Percentiles rank a stretch among this genome's conserved stretches.
Evolutionary conservation across 2,329 filamentous ascomycete species (phyloP).

Genomic region (Myriosclerotinia scirpicola): DNA sequence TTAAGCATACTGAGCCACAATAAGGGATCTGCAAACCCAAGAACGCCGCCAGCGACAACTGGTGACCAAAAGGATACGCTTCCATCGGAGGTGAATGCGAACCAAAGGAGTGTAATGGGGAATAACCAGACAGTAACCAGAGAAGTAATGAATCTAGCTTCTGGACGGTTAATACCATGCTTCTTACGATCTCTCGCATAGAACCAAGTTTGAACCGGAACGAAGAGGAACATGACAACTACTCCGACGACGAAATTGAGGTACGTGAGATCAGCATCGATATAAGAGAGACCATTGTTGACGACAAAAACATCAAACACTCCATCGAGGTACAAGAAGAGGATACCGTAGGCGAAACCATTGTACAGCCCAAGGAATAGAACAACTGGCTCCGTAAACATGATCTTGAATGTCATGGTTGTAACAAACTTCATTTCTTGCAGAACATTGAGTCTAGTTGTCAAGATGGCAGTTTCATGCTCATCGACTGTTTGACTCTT

Average conservation of each 20-base stretch:
- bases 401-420: slow-evolving; percentile 47
- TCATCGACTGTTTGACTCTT: slow-evolving; percentile 39
- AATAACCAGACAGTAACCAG: slow-evolving; percentile 47
- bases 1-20: slow-evolving; percentile 48
- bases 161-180: slow-evolving; percentile 43
- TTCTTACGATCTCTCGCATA: slow-evolving; percentile 43
- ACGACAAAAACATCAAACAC: slow-evolving; percentile 47
- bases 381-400: slow-evolving; percentile 47
- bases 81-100: slow-evolving; percentile 46
- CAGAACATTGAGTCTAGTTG: slow-evolving; percentile 42
- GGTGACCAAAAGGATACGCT: slow-evolving; percentile 45
- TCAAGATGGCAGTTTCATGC: slow-evolving; percentile 40
- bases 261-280: slow-evolving; percentile 45
- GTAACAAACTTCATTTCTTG: slow-evolving; percentile 45
- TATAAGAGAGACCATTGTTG: slow-evolving; percentile 45
- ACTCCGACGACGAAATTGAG: slow-evolving; percentile 48
- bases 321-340: slow-evolving; percentile 47
- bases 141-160: slow-evolving; percentile 46
- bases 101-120: slow-evolving; percentile 46
- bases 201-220: slow-evolving; percentile 47
- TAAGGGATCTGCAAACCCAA: slow-evolving; percentile 47
- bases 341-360: slow-evolving; percentile 46
- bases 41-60: slow-evolving; percentile 43
- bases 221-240: slow-evolving; percentile 45
- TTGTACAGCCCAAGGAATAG: slow-evolving; percentile 45